phyloP scores from a whole-genome alignment of 2,329 filamentous ascomycete genomes.

The Fusarium napiforme region DNA sequence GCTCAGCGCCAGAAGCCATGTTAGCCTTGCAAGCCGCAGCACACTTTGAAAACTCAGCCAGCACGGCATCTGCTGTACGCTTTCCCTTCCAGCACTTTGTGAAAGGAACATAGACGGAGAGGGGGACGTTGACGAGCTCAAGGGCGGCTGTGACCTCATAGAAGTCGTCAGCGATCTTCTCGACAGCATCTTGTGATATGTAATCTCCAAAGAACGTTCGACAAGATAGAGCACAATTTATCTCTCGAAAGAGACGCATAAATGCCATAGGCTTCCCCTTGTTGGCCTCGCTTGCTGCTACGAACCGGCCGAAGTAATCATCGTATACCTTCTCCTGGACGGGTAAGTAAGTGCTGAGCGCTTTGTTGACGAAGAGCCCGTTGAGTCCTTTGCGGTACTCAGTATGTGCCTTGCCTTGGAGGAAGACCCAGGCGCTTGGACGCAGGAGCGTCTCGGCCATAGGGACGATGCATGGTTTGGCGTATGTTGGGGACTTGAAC shows the following conservation, averaged over 20 bases:
- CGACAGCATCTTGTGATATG: slow-evolving; percentile 76
- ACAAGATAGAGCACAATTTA: slow-evolving; percentile 82
- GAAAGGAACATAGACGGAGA: slow-evolving; percentile 75
- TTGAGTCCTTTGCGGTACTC: slow-evolving; percentile 83
- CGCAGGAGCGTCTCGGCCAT: slow-evolving; percentile 76
- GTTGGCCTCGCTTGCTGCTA: slow-evolving; percentile 65
- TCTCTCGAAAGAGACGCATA: slow-evolving; percentile 79
- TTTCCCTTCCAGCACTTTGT: slow-evolving; percentile 83
- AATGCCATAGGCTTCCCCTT: slow-evolving; percentile 70
- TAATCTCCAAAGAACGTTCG: slow-evolving; percentile 85
- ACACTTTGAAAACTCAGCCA: slow-evolving; percentile 76
- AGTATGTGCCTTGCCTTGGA: slow-evolving; percentile 79
- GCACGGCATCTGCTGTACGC: slow-evolving; percentile 76
- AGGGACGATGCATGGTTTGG: slow-evolving; percentile 83
- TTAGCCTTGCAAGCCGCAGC: slow-evolving; percentile 76
- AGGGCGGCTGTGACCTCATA: slow-evolving; percentile 81
- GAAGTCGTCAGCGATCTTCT: slow-evolving; percentile 82
- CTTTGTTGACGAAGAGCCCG: slow-evolving; percentile 78
- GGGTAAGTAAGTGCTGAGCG: slow-evolving; percentile 76
- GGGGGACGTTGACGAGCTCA: slow-evolving; percentile 81
- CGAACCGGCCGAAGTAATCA: slow-evolving; percentile 75
- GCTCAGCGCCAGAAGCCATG: slow-evolving; percentile 75
- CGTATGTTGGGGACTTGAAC: slow-evolving; percentile 80
- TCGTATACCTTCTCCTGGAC: slow-evolving; percentile 78
- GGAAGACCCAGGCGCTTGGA: slow-evolving; percentile 80